phyloP scores from a whole-genome alignment of 768 basidiomycete genomes.

The Pleurotus sapidus region DNA sequence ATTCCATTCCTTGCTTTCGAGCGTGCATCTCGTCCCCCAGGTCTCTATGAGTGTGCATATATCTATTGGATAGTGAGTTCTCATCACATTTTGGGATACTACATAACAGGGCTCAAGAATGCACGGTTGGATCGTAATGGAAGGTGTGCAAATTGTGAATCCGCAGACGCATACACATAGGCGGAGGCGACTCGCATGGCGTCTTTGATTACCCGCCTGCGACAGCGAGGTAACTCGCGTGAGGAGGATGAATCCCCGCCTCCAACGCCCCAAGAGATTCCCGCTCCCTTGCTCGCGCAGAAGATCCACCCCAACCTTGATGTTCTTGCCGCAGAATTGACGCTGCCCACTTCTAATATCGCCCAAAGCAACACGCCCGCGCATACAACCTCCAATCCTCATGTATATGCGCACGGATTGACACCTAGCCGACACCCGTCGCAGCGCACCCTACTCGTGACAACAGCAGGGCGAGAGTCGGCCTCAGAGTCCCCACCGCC shows the following conservation, averaged over 20 bases:
- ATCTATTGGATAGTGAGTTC: neutral
- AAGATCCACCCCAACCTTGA: conserved; percentile 39
- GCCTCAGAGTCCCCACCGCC: neutral
- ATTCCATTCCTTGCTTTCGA: neutral
- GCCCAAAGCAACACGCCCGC: neutral
- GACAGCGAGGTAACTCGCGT: neutral
- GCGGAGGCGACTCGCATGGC: neutral
- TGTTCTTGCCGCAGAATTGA: conserved; percentile 22
- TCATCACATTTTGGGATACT: neutral
- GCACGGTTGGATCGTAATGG: neutral
- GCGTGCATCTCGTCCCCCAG: too few species aligned
- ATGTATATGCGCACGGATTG: neutral
- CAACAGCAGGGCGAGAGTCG: neutral
- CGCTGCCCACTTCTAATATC: neutral
- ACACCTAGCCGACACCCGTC: conserved; percentile 9
- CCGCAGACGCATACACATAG: too few species aligned
- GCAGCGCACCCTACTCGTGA: neutral
- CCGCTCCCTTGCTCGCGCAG: conserved; percentile 15
- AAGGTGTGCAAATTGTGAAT: neutral
- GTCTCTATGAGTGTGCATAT: neutral
- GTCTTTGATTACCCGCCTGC: conserved; percentile 2
- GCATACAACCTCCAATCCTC: neutral
- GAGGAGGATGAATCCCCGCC: neutral
- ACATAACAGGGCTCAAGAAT: neutral
- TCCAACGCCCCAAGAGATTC: neutral